Conservation (phyloP, 345 rosid genomes). For the Aethionema arabicum region DNA sequence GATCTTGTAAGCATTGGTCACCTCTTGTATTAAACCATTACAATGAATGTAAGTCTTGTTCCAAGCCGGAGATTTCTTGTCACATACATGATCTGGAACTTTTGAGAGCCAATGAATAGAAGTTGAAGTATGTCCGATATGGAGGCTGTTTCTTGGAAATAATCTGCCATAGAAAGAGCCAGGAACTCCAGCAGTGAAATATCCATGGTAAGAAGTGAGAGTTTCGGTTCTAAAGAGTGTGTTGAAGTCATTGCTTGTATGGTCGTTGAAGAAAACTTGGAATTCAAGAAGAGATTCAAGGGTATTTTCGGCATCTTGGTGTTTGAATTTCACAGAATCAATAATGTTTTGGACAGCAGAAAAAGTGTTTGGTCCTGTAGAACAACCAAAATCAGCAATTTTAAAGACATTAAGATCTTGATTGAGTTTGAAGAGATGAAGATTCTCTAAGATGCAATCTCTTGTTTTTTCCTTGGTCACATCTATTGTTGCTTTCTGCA, state of each 20-base stretch:
- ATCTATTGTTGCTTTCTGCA: background rate
- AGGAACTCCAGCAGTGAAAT: constrained; percentile 33
- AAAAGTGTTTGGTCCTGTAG: constrained; percentile 19
- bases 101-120: background rate
- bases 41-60: no score
- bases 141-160: constrained; percentile 27
- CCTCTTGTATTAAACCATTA: no score
- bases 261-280: constrained; percentile 42
- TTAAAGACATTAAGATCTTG: background rate
- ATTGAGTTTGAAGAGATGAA: background rate
- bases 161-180: constrained; percentile 35
- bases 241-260: constrained; percentile 34
- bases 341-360: constrained; percentile 10
- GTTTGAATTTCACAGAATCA: background rate
- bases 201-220: background rate
- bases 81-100: no score
- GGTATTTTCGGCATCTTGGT: no score
- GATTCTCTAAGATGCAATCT: background rate
- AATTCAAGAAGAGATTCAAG: background rate
- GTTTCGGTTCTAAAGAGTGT: constrained; percentile 37
- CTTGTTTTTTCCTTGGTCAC: background rate
- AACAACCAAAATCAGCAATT: constrained; percentile 18
- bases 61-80: no score
- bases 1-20: background rate
- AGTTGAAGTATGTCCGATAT: constrained; percentile 1